phyloP scores from a whole-genome alignment of 1,284 basidiomycete genomes.

The Pseudozyma sp. region DNA sequence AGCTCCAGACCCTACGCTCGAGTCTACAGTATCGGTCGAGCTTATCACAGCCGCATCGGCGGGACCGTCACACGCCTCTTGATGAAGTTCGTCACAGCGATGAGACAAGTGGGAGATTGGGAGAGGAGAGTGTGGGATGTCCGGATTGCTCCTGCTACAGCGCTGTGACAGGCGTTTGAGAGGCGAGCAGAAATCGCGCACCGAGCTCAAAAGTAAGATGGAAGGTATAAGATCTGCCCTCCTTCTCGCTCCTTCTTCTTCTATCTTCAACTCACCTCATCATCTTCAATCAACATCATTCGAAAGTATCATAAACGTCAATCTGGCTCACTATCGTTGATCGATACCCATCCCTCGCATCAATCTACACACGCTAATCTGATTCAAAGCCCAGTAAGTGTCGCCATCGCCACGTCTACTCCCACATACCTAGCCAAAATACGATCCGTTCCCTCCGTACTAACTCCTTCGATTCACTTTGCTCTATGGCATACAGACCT shows the following conservation, averaged over 20 bases:
- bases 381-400: neutral
- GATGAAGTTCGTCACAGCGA: too few relatives aligned
- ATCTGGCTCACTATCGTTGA: neutral
- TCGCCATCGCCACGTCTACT: neutral
- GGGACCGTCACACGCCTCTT: neutral
- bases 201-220: neutral
- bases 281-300: neutral
- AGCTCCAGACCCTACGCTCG: neutral
- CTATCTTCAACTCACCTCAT: neutral
- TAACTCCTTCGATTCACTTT: neutral
- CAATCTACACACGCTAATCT: neutral
- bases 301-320: neutral
- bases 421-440: neutral
- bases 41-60: neutral
- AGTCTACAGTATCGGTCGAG: neutral
- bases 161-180: neutral
- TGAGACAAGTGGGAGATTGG: neutral
- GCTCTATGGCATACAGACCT: neutral
- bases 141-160: too few relatives aligned
- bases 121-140: too few relatives aligned
- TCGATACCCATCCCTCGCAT: neutral
- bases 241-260: neutral
- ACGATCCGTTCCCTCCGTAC: too few relatives aligned
- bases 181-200: neutral
- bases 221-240: neutral